A percentile compares a stretch with the other conserved stretches of the same genome.
These are phyloP conservation scores for Physcia stellaris DNA, from an alignment of 495 filamentous ascomycete genomes.

Conservation along the genomic window DNA sequence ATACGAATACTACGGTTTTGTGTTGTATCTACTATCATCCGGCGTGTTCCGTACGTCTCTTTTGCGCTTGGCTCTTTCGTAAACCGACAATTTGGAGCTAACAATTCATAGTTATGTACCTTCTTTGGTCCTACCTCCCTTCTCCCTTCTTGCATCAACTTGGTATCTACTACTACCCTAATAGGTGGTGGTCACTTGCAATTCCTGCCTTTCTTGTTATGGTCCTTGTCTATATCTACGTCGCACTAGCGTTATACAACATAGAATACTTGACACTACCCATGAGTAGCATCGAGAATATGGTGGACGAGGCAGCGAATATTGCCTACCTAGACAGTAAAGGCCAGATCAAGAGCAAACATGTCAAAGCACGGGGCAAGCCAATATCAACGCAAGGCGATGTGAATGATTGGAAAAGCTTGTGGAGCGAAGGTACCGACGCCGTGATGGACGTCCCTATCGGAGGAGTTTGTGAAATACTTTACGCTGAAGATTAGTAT, in stretches of 20 bases:
- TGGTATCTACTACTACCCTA: constrained; percentile 92
- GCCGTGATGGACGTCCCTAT: constrained; percentile 95
- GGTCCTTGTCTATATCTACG: constrained; percentile 80
- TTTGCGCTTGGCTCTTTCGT: not conserved
- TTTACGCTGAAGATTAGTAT: constrained; percentile 28
- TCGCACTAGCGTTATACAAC: constrained; percentile 86
- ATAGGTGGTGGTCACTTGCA: constrained; percentile 93
- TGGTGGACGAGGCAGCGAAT: constrained; percentile 82
- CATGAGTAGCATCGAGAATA: constrained; percentile 67
- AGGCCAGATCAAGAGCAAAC: constrained; percentile 42
- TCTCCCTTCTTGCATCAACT: constrained; percentile 83
- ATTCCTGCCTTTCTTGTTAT: constrained; percentile 85
- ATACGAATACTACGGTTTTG: constrained; percentile 98
- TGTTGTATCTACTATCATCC: constrained; percentile 75
- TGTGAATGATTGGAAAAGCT: constrained; percentile 54
- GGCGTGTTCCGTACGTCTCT: constrained; percentile 56
- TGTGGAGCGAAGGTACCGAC: constrained; percentile 91
- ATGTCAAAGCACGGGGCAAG: constrained; percentile 30
- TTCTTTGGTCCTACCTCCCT: constrained; percentile 89
- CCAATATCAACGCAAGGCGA: constrained; percentile 3
- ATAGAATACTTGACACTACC: constrained; percentile 74
- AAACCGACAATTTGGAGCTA: no score
- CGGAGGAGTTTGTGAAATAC: constrained; percentile 90
- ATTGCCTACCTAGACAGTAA: constrained; percentile 69
- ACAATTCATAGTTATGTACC: constrained; percentile 50